These are phyloP conservation scores for Pseudomassariella vexata DNA, from an alignment of 2,329 filamentous ascomycete genomes.

Conservation along the genomic window DNA sequence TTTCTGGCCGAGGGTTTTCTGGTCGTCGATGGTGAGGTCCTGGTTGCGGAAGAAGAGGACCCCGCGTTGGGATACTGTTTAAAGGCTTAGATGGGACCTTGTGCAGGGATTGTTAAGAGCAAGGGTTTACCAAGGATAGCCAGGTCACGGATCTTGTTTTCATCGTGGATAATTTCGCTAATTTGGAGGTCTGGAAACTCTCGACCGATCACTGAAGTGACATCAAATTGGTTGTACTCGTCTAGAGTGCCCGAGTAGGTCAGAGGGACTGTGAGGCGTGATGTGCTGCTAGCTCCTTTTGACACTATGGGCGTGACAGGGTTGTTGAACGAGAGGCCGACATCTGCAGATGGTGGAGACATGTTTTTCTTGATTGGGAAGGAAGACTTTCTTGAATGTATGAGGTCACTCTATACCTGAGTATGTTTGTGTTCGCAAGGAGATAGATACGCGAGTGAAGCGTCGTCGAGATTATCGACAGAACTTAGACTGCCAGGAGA, in stretches of 20 bases:
- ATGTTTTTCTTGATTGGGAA: too few relatives aligned
- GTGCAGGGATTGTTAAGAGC: too few relatives aligned
- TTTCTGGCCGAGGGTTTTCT: conserved; percentile 45
- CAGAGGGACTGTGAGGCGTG: background rate
- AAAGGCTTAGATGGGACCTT: too few relatives aligned
- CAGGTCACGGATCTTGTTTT: conserved; percentile 24
- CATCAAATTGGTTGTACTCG: conserved; percentile 25
- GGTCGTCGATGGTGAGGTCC: conserved; percentile 40
- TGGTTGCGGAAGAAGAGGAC: conserved; percentile 50
- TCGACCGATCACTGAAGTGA: conserved; percentile 31
- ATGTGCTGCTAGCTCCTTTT: background rate
- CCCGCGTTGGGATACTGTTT: conserved; percentile 46
- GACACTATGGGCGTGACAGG: background rate
- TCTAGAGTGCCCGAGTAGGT: conserved; percentile 15
- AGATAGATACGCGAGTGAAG: too few relatives aligned
- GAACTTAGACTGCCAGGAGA: too few relatives aligned
- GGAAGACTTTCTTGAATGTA: too few relatives aligned
- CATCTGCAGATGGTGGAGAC: conserved; percentile 1
- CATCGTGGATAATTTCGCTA: conserved; percentile 23
- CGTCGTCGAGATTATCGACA: too few relatives aligned
- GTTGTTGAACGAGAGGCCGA: background rate
- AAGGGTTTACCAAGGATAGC: conserved; percentile 22
- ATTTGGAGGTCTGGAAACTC: conserved; percentile 34
- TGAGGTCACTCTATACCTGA: too few relatives aligned
- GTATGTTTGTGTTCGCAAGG: too few relatives aligned